Conservation (phyloP, 352 stramenopile genomes). For the Globisporangium acanthophoron region DNA sequence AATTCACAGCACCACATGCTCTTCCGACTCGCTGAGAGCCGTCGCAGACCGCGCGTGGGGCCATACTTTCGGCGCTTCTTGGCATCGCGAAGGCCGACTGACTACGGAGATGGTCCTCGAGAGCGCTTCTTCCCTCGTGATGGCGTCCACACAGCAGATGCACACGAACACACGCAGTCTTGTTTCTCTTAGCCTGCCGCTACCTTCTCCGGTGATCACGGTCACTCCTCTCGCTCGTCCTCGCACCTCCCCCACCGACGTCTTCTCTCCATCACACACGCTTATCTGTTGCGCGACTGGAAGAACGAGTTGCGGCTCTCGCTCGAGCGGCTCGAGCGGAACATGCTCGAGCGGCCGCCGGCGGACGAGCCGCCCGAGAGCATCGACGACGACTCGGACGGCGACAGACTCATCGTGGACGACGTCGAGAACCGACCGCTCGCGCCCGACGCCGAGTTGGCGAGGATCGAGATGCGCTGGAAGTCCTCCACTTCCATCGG, state of each 20-base stretch:
- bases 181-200: too few relatives aligned
- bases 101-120: background rate
- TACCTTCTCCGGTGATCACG: too few relatives aligned
- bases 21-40: too few relatives aligned
- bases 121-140: background rate
- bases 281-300: constrained; percentile 11
- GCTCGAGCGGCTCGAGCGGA: constrained; percentile 40
- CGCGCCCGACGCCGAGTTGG: constrained; percentile 26
- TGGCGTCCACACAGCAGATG: background rate
- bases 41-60: background rate
- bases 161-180: background rate
- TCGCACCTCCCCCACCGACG: background rate
- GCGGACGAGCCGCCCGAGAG: constrained; percentile 30
- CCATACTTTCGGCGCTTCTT: background rate
- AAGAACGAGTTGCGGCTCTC: constrained; percentile 17
- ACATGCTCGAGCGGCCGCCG: constrained; percentile 35
- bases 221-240: background rate
- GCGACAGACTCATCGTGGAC: constrained; percentile 49
- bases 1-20: background rate
- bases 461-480: constrained; percentile 63
- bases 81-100: too few relatives aligned
- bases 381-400: constrained; percentile 28
- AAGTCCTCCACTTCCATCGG: constrained; percentile 60
- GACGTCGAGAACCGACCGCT: constrained; percentile 35
- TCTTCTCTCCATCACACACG: background rate